Conservation (phyloP, 2,329 filamentous ascomycete genomes). For the Trichophyton simii region DNA sequence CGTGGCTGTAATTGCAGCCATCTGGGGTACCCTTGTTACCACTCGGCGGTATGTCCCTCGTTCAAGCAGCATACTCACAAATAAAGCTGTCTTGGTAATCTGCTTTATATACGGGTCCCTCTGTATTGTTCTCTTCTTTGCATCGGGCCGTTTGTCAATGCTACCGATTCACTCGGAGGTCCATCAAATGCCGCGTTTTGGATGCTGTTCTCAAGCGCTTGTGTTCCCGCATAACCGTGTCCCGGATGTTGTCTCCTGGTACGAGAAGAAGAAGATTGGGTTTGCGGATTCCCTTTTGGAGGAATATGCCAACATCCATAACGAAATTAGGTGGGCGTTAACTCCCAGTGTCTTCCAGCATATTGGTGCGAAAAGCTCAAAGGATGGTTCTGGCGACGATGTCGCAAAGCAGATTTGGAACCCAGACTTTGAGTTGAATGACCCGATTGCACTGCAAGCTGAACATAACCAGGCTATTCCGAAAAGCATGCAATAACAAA, state of each 20-base stretch:
- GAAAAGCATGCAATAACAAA: not conserved
- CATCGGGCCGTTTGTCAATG: constrained; percentile 4
- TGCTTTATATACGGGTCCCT: constrained; percentile 7
- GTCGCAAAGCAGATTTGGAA: constrained; percentile 9
- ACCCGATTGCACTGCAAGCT: constrained; percentile 6
- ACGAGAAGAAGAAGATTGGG: constrained; percentile 8
- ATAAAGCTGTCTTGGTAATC: constrained; percentile 1
- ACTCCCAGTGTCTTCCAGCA: constrained; percentile 9
- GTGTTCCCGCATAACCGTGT: constrained; percentile 7
- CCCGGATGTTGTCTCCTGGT: constrained; percentile 6
- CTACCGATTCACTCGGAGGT: constrained; percentile 5
- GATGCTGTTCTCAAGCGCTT: constrained; percentile 10
- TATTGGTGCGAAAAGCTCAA: constrained; percentile 8
- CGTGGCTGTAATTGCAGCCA: not conserved
- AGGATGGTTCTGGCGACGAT: constrained; percentile 1
- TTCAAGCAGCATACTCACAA: not conserved
- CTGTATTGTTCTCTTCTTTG: constrained; percentile 7
- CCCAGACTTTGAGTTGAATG: constrained; percentile 9
- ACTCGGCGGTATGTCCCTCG: constrained; percentile 5
- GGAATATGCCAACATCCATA: constrained; percentile 7
- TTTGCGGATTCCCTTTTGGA: constrained; percentile 8
- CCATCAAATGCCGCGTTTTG: constrained; percentile 9
- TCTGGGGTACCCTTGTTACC: constrained; percentile 1
- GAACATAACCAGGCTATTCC: constrained; percentile 4
- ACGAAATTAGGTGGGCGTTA: constrained; percentile 10